phyloP scores from a whole-genome alignment of 306 rosid genomes.

The Rosa multiflora region DNA sequence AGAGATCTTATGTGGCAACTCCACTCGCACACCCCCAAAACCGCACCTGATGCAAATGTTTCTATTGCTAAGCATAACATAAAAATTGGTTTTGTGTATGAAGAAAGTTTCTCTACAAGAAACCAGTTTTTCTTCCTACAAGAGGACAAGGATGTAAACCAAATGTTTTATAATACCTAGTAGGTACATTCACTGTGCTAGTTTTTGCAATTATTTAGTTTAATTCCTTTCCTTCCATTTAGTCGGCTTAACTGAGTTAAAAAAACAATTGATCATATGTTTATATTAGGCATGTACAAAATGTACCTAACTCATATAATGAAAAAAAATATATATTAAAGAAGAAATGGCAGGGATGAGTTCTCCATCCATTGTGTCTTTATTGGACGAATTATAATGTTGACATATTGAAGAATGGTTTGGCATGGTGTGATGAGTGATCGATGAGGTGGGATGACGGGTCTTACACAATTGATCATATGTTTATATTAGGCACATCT shows the following conservation, averaged over 20 bases:
- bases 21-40: too few relatives aligned
- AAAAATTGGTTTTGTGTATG: background rate
- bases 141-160: background rate
- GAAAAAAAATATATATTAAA: background rate
- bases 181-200: background rate
- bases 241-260: constrained; percentile 5
- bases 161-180: background rate
- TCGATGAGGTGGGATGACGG: background rate
- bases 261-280: background rate
- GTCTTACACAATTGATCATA: background rate
- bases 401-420: background rate
- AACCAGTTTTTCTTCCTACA: background rate
- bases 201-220: background rate
- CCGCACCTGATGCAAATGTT: too few relatives aligned
- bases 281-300: background rate
- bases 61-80: background rate
- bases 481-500: background rate
- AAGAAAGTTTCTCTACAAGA: too few relatives aligned
- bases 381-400: background rate
- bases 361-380: background rate
- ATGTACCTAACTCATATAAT: background rate
- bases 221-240: constrained; percentile 4
- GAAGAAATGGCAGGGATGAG: background rate
- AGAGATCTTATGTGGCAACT: too few relatives aligned
- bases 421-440: background rate